A percentile compares a stretch with the other conserved stretches of the same genome.
Conservation (phyloP, 2,329 filamentous ascomycete genomes). For the Phaeosphaeriaceae sp. region DNA sequence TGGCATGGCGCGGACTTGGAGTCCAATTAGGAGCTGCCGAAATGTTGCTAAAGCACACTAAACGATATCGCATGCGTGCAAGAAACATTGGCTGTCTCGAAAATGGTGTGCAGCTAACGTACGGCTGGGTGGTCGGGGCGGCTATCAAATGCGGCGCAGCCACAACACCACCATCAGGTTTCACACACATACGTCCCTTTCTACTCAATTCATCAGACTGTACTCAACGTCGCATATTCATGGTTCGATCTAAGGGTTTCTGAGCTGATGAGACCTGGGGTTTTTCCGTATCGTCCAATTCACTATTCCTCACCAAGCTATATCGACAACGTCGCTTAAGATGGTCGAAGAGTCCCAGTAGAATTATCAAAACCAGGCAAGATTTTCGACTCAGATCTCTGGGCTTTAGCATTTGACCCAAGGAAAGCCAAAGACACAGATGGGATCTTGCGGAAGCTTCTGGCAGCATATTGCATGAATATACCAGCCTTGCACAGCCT, state of each 20-base stretch:
- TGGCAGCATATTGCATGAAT: slow-evolving; percentile 9
- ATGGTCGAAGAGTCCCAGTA: no score
- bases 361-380: no score
- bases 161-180: background rate
- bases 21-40: background rate
- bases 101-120: background rate
- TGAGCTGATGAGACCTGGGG: background rate
- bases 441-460: background rate
- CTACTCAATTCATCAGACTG: background rate
- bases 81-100: background rate
- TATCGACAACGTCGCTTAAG: no score
- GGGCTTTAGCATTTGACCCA: background rate
- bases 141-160: background rate
- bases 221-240: background rate
- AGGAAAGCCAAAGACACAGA: background rate
- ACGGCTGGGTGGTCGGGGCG: background rate
- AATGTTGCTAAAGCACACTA: background rate
- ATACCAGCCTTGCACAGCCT: slow-evolving; percentile 3
- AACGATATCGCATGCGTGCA: background rate
- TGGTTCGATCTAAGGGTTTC: background rate
- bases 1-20: background rate
- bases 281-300: background rate
- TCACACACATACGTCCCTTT: background rate
- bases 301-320: no score
- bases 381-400: no score